phyloP scores from a whole-genome alignment of 805 yeast species.

The Teunomyces kruisii region DNA sequence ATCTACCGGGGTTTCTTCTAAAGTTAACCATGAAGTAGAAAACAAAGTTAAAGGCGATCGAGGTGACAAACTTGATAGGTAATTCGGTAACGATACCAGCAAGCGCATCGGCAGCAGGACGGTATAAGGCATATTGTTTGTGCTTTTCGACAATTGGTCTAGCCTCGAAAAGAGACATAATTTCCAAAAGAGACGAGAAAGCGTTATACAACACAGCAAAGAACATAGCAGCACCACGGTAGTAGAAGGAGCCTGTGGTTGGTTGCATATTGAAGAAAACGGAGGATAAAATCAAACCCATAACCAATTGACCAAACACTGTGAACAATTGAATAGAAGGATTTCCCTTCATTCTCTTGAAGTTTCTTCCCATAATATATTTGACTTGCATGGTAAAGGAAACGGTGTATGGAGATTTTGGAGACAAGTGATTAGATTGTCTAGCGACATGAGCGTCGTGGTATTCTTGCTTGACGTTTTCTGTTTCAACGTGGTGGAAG shows the following conservation, averaged over 20 bases:
- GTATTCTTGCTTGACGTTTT: constrained; percentile 17
- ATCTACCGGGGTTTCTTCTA: constrained; percentile 50
- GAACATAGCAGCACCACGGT: constrained; percentile 64
- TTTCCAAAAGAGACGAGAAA: constrained; percentile 58
- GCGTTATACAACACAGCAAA: constrained; percentile 65
- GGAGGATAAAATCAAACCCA: constrained; percentile 58
- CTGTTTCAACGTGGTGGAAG: constrained; percentile 8
- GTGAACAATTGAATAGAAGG: constrained; percentile 45
- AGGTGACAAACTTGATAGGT: constrained; percentile 48
- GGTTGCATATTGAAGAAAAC: constrained; percentile 52
- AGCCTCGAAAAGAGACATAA: constrained; percentile 53
- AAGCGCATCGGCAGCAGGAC: constrained; percentile 63
- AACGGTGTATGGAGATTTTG: constrained; percentile 53
- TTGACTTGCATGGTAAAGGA: constrained; percentile 53
- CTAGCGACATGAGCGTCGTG: constrained; percentile 23
- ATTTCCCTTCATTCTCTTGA: constrained; percentile 51
- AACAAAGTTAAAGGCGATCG: constrained; percentile 48
- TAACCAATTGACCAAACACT: constrained; percentile 45
- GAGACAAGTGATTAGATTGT: constrained; percentile 24
- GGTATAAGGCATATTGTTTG: constrained; percentile 54
- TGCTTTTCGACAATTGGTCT: constrained; percentile 61
- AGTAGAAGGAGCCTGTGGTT: constrained; percentile 49
- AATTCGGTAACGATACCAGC: constrained; percentile 61
- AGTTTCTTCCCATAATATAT: constrained; percentile 45
- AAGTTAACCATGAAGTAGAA: constrained; percentile 56